These are phyloP conservation scores for Rasamsonia emersonii DNA, from an alignment of 2,329 filamentous ascomycete species.

Conservation along the genomic window DNA sequence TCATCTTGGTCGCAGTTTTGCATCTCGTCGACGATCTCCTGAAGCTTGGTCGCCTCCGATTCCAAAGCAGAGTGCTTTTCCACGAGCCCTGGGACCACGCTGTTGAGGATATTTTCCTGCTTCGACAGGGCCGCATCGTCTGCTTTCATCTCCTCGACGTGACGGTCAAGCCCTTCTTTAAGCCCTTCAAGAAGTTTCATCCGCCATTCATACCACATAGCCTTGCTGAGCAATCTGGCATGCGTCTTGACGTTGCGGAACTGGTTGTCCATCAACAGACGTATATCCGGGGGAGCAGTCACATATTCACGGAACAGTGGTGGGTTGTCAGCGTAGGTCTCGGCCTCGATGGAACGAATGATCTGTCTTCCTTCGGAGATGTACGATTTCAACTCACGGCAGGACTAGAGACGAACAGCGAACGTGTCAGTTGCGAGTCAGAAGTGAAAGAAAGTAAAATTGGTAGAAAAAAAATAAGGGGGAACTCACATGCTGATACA, in stretches of 20 bases:
- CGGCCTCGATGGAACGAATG: conserved; percentile 80
- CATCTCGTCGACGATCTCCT: conserved; percentile 57
- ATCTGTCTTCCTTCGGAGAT: conserved; percentile 87
- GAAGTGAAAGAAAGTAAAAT: conserved; percentile 3
- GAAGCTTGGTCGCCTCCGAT: conserved; percentile 57
- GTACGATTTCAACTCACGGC: conserved; percentile 91
- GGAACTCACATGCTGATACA: conserved; percentile 73
- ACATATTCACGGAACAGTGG: conserved; percentile 88
- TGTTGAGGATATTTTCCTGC: conserved; percentile 60
- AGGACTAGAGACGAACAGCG: conserved; percentile 49
- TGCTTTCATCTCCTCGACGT: conserved; percentile 64
- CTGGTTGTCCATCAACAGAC: conserved; percentile 83
- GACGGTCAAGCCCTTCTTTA: conserved; percentile 68
- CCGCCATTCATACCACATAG: conserved; percentile 97
- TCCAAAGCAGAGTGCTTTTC: conserved; percentile 55
- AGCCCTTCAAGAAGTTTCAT: conserved; percentile 78
- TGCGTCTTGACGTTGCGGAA: conserved; percentile 97
- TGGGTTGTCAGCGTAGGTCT: conserved; percentile 84
- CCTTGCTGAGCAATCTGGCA: conserved; percentile 81
- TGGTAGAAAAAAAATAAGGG: conserved; percentile 2
- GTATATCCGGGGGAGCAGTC: conserved; percentile 72
- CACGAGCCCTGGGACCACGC: conserved; percentile 57
- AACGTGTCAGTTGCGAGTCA: conserved; percentile 2
- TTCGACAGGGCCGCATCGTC: conserved; percentile 61
- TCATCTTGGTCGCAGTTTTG: conserved; percentile 66